Evolutionary conservation across 108 stramenopile genomes (phyloP).

Genomic region (Skeletonema grethae): DNA sequence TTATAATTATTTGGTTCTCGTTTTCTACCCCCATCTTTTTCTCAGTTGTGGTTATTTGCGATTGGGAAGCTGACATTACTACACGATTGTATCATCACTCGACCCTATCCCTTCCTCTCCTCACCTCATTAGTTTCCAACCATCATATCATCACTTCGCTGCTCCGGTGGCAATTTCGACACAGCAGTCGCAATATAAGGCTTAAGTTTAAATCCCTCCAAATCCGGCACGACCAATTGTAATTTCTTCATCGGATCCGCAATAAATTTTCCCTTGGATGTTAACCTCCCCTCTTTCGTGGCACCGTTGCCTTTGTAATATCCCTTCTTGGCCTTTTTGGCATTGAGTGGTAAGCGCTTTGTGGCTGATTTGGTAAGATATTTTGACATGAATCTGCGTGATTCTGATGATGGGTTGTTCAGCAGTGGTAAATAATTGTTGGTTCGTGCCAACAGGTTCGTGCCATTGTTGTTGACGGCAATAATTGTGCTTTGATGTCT

Average conservation of each 20-base stretch:
- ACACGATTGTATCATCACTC: too few relatives aligned
- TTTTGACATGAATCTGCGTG: slow-evolving; percentile 73
- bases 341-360: slow-evolving; percentile 77
- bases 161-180: slow-evolving; percentile 69
- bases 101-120: background rate
- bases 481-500: background rate
- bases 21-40: too few relatives aligned
- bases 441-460: background rate
- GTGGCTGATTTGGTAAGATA: slow-evolving; percentile 76
- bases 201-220: slow-evolving; percentile 76
- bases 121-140: background rate
- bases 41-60: too few relatives aligned
- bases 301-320: slow-evolving; percentile 90
- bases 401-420: slow-evolving; percentile 12
- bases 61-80: too few relatives aligned
- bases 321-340: slow-evolving; percentile 82
- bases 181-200: slow-evolving; percentile 78
- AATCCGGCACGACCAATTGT: slow-evolving; percentile 80
- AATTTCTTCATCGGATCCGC: slow-evolving; percentile 70
- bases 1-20: too few relatives aligned
- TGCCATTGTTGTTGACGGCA: background rate
- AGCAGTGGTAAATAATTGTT: background rate
- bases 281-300: slow-evolving; percentile 77
- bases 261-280: slow-evolving; percentile 76
- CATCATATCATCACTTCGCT: slow-evolving; percentile 16